phyloP scores from a whole-genome alignment of 202 grass and related monocot genomes.

The Panicum hallii region DNA sequence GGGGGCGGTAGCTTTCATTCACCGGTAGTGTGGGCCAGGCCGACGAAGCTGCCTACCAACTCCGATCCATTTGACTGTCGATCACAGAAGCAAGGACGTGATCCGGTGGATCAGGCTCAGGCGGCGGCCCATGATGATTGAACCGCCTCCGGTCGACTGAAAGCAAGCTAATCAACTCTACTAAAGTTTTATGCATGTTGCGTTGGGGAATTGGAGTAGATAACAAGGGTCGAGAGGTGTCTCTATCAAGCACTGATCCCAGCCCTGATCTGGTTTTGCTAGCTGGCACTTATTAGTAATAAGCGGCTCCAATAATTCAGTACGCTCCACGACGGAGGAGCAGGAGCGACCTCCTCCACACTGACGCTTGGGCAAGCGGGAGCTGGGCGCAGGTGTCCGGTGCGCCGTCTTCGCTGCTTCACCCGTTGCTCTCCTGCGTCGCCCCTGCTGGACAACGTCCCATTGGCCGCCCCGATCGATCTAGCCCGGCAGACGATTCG shows the following conservation, averaged over 20 bases:
- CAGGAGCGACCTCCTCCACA: background rate
- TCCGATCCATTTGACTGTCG: background rate
- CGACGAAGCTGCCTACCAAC: conserved; percentile 6
- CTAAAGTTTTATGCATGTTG: too few relatives aligned
- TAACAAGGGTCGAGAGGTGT: background rate
- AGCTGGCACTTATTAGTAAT: background rate
- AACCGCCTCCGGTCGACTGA: background rate
- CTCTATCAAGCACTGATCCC: conserved; percentile 1
- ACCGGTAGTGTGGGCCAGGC: background rate
- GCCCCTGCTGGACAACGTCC: background rate
- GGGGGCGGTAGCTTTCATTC: conserved; percentile 11
- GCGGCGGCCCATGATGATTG: background rate
- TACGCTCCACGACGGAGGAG: background rate
- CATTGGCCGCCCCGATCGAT: background rate
- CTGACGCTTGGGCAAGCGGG: background rate
- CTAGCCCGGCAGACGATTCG: background rate
- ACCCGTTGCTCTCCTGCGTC: background rate
- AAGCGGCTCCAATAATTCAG: conserved; percentile 17
- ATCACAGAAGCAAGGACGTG: background rate
- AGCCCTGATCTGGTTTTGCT: background rate
- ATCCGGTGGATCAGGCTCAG: background rate
- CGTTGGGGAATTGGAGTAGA: background rate
- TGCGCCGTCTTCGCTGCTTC: background rate
- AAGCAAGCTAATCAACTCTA: background rate
- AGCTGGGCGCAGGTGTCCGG: background rate